These are phyloP conservation scores for Cucumis sativus DNA, from an alignment of 306 rosid species.

Conservation along the genomic window DNA sequence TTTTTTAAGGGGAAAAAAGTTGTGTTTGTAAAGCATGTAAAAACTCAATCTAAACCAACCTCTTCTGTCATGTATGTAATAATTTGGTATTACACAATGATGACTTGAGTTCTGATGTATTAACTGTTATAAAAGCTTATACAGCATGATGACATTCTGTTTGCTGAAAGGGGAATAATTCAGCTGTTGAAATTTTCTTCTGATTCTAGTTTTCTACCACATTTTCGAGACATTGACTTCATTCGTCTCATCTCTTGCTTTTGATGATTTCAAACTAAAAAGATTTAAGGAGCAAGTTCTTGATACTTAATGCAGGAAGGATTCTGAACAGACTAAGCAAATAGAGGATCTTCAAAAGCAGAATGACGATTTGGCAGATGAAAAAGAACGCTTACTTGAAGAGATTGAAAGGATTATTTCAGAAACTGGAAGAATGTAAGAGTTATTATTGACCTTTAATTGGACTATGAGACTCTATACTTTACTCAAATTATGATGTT, in stretches of 20 bases:
- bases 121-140: neutral
- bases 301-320: conserved; percentile 53
- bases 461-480: neutral
- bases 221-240: neutral
- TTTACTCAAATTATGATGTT: neutral
- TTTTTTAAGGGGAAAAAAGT: no score
- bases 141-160: neutral
- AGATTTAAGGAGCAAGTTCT: neutral
- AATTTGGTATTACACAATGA: neutral
- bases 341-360: conserved; percentile 91
- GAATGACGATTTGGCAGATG: conserved; percentile 68
- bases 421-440: conserved; percentile 41
- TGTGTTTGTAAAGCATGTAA: no score
- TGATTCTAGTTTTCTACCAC: neutral
- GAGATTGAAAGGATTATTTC: conserved; percentile 68
- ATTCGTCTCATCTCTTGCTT: neutral
- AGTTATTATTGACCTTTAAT: neutral
- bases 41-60: no score
- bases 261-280: neutral
- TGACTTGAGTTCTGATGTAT: neutral
- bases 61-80: neutral
- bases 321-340: conserved; percentile 93
- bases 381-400: conserved; percentile 72
- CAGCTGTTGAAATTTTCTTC: neutral
- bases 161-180: neutral